Base-by-base conservation (phyloP, 495 filamentous ascomycete genomes). In the Articulospora tetracladia region DNA sequence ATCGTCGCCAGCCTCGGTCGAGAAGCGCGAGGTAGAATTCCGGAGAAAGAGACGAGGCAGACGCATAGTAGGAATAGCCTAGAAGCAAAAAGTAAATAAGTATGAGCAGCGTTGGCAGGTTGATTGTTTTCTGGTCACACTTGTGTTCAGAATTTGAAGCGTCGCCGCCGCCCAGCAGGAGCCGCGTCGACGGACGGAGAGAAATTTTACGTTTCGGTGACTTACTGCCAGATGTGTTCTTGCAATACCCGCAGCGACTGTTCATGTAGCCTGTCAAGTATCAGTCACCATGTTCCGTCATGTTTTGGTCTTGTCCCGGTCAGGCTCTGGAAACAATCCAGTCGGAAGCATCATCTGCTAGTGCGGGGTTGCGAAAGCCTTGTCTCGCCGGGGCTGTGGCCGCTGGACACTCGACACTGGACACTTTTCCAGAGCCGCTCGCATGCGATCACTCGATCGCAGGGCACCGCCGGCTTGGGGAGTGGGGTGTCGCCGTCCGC, bases 1-100 rank as follows among this genome's bases (percentile, higher is more conserved):
- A 97, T 75, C 94, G 82, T 73, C 94, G 85, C 93, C 93, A 98
- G 63, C 92, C 93, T 57, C 90, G 84, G 74, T 96, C 85, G 57
- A 97, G 75, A 13, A 98, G 81, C 54, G 73, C 73, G 68, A 96
- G 90, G 72, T 98, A 98, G 70, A 90, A 83, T 10, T 74, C 75
- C 24, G 87, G 81, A 41, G 78, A 83, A 71, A 98, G 76, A 58
- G 82, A 82, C 27, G 82, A 77, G 26, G 90, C 81, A 48, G 79
- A 79, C 64, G 89, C 82, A 76, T 92, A 97, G 74, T 95, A 95
- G 54, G 88, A 89, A 69, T 83, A 88, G 72, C 88, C 95, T 97
- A 73, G 47, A 50, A 17, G 41, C n/a, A 55, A 61, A 61, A 65
- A 60, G 50, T 55, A 50, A 59, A 64, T 58, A 59, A 19, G 46